Conservation (phyloP, 257 asterid species). For the Ilex aquifolium region DNA sequence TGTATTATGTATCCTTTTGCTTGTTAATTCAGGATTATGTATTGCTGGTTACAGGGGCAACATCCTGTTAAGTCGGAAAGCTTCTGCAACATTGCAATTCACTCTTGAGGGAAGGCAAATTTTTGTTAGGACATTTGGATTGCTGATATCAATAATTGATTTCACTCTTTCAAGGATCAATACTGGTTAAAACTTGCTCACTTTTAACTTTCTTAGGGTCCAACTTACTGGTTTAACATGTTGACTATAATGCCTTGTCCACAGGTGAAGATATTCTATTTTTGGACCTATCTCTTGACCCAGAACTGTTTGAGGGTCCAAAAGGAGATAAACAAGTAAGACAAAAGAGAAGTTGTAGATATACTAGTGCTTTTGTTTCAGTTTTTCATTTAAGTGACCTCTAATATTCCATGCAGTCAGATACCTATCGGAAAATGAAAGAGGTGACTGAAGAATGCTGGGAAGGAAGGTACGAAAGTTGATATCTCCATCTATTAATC, state of each 20-base stretch:
- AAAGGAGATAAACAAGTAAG: constrained; percentile 80
- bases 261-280: constrained; percentile 93
- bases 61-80: constrained; percentile 66
- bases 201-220: neutral
- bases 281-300: constrained; percentile 85
- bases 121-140: constrained; percentile 64
- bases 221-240: neutral
- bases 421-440: constrained; percentile 90
- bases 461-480: constrained; percentile 78
- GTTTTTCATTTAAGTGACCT: constrained; percentile 14
- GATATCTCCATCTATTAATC: neutral
- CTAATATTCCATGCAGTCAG: constrained; percentile 50
- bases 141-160: constrained; percentile 72
- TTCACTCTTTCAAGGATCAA: constrained; percentile 93
- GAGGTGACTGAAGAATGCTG: constrained; percentile 78
- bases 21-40: constrained; percentile 11
- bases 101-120: constrained; percentile 64
- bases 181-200: constrained; percentile 46
- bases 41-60: constrained; percentile 67
- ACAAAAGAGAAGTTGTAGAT: neutral
- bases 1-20: constrained; percentile 14
- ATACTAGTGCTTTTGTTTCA: constrained; percentile 12
- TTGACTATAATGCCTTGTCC: constrained; percentile 5
- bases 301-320: constrained; percentile 85
- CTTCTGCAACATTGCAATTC: constrained; percentile 47